These are phyloP conservation scores for Candida maris DNA, from an alignment of 805 yeast genomes.

Conservation along the genomic window DNA sequence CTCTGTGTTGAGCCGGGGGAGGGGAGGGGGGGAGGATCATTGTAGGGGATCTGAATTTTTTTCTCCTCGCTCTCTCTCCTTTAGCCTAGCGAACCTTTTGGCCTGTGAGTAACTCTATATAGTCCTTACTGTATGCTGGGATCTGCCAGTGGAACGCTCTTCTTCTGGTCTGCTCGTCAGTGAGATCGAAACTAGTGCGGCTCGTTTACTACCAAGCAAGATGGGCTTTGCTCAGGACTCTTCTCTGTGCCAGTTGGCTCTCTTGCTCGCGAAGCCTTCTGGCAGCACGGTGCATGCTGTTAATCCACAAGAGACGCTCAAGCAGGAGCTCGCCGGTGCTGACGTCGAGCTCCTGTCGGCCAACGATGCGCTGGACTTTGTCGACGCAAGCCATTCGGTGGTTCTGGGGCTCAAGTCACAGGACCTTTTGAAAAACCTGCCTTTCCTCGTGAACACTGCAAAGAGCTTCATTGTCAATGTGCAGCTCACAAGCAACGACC, in stretches of 20 bases:
- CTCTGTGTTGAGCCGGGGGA: no score
- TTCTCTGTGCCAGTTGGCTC: conserved; percentile 5
- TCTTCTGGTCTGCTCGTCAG: no score
- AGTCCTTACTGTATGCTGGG: no score
- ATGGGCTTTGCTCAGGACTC: conserved; percentile 9
- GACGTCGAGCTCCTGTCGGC: conserved; percentile 25
- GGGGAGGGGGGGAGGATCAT: no score
- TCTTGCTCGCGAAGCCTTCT: conserved; percentile 10
- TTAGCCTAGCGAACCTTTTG: no score
- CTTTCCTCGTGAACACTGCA: conserved; percentile 44
- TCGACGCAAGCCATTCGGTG: conserved; percentile 35
- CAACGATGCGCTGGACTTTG: conserved; percentile 52
- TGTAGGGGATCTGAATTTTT: conserved; percentile 3
- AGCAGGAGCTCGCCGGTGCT: background rate
- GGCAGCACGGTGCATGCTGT: conserved; percentile 13
- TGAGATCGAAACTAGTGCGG: no score
- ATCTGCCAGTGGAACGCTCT: no score
- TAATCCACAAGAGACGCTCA: conserved; percentile 8
- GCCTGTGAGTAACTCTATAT: no score
- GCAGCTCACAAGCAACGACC: conserved; percentile 58
- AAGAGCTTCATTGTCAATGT: conserved; percentile 54
- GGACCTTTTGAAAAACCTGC: conserved; percentile 56
- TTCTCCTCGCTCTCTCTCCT: no score
- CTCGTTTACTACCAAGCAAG: no score
- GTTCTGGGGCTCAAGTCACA: conserved; percentile 52